phyloP scores from a whole-genome alignment of 2,329 filamentous ascomycete species.

The Metarhizium anisopliae region DNA sequence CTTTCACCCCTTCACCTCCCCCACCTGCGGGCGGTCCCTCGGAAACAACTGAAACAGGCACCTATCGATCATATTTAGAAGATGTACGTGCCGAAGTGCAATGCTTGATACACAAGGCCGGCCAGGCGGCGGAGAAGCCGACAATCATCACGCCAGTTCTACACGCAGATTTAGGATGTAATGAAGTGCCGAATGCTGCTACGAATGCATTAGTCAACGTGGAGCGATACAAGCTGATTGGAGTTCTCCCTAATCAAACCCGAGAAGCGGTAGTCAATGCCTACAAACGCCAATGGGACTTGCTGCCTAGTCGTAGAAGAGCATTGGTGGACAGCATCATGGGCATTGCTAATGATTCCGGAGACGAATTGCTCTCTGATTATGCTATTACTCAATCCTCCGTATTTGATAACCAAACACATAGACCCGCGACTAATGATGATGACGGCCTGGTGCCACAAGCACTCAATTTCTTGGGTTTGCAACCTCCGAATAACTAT shows the following conservation, averaged over 20 bases:
- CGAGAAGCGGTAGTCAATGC: constrained; percentile 27
- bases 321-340: constrained; percentile 24
- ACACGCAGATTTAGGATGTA: constrained; percentile 21
- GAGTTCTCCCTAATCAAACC: constrained; percentile 26
- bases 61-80: constrained; percentile 38
- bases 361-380: constrained; percentile 25
- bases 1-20: constrained; percentile 25
- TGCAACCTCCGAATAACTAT: constrained; percentile 26
- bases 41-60: constrained; percentile 27
- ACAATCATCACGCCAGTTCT: constrained; percentile 22
- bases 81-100: constrained; percentile 41
- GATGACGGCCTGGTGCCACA: constrained; percentile 23
- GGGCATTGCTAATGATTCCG: constrained; percentile 24
- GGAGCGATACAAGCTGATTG: constrained; percentile 26
- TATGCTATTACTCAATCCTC: constrained; percentile 30
- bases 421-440: constrained; percentile 17
- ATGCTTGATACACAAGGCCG: constrained; percentile 28
- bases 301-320: constrained; percentile 20
- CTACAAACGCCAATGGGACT: constrained; percentile 32
- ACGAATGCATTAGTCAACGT: constrained; percentile 20
- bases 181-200: constrained; percentile 19
- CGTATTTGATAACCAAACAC: constrained; percentile 27
- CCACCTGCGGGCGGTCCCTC: constrained; percentile 23
- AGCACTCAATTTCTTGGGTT: constrained; percentile 24
- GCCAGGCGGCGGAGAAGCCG: constrained; percentile 20